These are phyloP conservation scores for Salvia sclarea DNA, from an alignment of 305 asterid genomes.

Conservation along the genomic window DNA sequence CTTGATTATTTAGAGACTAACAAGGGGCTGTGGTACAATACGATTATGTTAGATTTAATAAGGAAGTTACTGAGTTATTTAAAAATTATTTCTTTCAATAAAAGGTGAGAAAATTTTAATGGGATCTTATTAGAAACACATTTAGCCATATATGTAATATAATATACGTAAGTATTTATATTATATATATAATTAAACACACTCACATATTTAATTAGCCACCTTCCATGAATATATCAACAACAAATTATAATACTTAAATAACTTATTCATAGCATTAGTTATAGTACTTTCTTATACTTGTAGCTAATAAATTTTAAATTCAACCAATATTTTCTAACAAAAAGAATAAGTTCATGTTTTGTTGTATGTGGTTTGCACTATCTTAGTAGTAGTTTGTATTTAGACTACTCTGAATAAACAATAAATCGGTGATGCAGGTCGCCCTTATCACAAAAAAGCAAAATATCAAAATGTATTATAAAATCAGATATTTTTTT, in stretches of 20 bases:
- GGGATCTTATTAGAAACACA: not conserved
- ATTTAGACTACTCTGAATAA: not conserved
- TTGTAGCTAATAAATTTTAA: no score
- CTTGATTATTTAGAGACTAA: not conserved
- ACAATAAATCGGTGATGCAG: not conserved
- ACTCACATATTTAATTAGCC: not conserved
- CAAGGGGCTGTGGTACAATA: not conserved
- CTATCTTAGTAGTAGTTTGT: not conserved
- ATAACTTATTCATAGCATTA: not conserved
- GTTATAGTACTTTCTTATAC: no score
- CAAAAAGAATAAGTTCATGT: no score
- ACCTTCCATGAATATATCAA: not conserved
- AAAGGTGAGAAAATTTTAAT: not conserved
- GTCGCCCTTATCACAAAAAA: not conserved
- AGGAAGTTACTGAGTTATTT: not conserved
- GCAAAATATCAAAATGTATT: not conserved
- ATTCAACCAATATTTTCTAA: no score
- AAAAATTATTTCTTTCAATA: not conserved
- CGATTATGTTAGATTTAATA: slow-evolving; percentile 4
- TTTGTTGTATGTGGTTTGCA: not conserved
- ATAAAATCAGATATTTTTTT: not conserved
- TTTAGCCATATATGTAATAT: not conserved
- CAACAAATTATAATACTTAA: not conserved
- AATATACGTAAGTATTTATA: no score
- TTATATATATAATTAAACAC: no score